These are phyloP conservation scores for Solanum arcanum DNA, from an alignment of 257 asterid genomes.

Conservation along the genomic window DNA sequence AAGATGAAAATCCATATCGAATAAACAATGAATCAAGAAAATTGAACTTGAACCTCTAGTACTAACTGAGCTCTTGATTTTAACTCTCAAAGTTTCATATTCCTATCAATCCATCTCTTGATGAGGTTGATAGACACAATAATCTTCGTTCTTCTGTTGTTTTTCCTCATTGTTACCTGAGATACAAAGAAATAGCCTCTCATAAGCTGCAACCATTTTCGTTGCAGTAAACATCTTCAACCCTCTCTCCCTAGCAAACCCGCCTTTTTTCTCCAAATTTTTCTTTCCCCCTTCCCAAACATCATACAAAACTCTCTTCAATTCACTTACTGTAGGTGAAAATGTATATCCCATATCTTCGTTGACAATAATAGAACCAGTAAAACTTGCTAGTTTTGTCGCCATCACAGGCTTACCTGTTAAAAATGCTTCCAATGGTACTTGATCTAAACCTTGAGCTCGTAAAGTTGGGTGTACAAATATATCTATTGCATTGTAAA, in stretches of 20 bases:
- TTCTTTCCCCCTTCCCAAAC: constrained; percentile 52
- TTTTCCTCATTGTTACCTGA: constrained; percentile 11
- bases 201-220: constrained; percentile 68
- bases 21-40: neutral
- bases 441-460: constrained; percentile 76
- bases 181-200: constrained; percentile 57
- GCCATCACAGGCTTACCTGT: constrained; percentile 72
- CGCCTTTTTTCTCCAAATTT: constrained; percentile 33
- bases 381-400: constrained; percentile 54
- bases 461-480: constrained; percentile 68
- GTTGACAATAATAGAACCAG: constrained; percentile 43
- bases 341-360: constrained; percentile 55
- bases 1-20: neutral
- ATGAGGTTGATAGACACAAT: constrained; percentile 8
- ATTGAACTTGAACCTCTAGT: neutral
- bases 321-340: constrained; percentile 43
- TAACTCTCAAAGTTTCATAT: neutral
- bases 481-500: constrained; percentile 47
- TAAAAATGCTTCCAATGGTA: constrained; percentile 57
- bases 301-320: constrained; percentile 41
- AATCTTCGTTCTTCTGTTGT: neutral
- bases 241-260: constrained; percentile 44
- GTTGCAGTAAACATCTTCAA: constrained; percentile 47
- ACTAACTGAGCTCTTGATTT: neutral
- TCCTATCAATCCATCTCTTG: neutral